A percentile compares a stretch with the other conserved stretches of the same genome.
These are phyloP conservation scores for Pythium insidiosum DNA, from an alignment of 352 stramenopile species.

Conservation along the genomic window DNA sequence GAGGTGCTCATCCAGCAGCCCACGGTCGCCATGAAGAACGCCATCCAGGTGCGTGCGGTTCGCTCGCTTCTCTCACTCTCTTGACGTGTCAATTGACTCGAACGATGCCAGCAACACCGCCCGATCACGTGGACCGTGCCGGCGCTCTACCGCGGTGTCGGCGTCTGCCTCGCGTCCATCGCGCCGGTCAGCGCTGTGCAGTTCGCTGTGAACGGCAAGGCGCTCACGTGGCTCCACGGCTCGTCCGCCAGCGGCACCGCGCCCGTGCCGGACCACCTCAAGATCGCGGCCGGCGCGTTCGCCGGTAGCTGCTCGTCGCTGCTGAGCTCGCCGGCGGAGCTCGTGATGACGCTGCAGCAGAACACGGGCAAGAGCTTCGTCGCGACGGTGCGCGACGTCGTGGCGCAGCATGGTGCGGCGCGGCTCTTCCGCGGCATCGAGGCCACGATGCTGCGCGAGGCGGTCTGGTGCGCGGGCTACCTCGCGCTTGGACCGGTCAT, in stretches of 20 bases:
- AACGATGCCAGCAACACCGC: conserved; percentile 36
- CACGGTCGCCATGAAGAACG: conserved; percentile 80
- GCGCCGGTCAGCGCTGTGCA: conserved; percentile 73
- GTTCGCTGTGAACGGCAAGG: conserved; percentile 68
- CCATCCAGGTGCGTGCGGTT: conserved; percentile 32
- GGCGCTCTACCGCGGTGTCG: conserved; percentile 69
- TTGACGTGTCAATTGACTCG: background rate
- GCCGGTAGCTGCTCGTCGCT: conserved; percentile 52
- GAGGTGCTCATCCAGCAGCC: conserved; percentile 82
- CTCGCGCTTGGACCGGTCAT: conserved; percentile 68
- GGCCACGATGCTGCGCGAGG: conserved; percentile 54
- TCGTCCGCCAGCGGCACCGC: conserved; percentile 2
- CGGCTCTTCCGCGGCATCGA: conserved; percentile 56
- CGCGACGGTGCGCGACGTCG: conserved; percentile 49
- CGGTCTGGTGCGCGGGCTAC: conserved; percentile 72
- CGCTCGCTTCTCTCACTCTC: background rate
- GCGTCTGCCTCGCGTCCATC: conserved; percentile 70
- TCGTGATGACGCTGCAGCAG: conserved; percentile 85
- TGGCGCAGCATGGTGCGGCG: conserved; percentile 26
- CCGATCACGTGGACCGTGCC: conserved; percentile 53
- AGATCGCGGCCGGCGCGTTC: conserved; percentile 53
- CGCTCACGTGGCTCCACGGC: conserved; percentile 36
- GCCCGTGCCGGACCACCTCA: conserved; percentile 31
- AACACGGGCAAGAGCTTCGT: conserved; percentile 67
- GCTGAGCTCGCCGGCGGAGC: conserved; percentile 63